phyloP scores from a whole-genome alignment of 305 asterid genomes.

The Fraxinus latifolia region DNA sequence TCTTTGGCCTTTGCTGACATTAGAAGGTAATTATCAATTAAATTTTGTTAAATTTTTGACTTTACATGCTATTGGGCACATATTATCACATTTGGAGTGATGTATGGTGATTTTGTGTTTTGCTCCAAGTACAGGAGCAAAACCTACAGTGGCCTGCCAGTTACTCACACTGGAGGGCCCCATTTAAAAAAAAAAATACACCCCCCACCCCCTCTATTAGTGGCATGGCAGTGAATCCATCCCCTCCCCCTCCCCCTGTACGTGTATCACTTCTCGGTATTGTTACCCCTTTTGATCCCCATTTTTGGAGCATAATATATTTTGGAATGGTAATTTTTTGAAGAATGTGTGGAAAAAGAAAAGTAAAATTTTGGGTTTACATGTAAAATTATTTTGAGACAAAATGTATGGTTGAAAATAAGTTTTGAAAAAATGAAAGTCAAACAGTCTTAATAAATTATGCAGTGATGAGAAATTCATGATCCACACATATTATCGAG shows the following conservation, averaged over 20 bases:
- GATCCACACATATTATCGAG: not conserved
- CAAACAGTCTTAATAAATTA: not conserved
- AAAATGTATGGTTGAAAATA: not conserved
- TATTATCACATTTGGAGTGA: not conserved
- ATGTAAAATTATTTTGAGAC: not conserved
- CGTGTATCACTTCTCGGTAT: no score
- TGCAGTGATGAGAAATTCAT: not conserved
- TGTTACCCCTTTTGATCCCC: not conserved
- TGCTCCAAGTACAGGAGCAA: no score
- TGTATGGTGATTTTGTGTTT: not conserved
- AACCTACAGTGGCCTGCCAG: no score
- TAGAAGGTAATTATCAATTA: not conserved
- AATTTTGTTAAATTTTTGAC: not conserved
- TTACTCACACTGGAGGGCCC: no score
- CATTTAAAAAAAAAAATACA: no score
- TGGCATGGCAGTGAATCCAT: no score
- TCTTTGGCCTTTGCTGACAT: not conserved
- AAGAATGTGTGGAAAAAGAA: not conserved
- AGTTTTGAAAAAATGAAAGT: no score
- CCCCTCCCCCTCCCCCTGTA: no score
- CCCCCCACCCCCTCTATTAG: no score
- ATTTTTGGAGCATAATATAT: not conserved
- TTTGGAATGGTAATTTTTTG: not conserved
- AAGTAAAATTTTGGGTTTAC: no score
- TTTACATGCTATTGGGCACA: not conserved